Base-by-base conservation (phyloP, 139 green algal species). In the Choricystis sp. region DNA sequence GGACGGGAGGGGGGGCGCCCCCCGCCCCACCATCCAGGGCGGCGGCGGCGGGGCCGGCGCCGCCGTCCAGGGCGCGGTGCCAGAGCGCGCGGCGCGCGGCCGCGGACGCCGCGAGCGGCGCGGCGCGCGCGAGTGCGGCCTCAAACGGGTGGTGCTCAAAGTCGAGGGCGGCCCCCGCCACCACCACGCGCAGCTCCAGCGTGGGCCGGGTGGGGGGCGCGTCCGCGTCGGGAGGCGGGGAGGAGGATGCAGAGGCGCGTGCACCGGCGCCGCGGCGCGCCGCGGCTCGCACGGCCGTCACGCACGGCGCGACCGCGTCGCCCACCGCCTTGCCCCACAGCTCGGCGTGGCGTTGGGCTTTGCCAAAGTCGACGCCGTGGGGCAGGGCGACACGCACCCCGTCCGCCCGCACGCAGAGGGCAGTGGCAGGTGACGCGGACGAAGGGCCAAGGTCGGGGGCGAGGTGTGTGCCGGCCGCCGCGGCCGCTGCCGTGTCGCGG, bases 141-240 rank as follows among this genome's bases (percentile, higher is more conserved):
- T 91, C 84, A 60, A 91, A 31, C 0, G 81, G 81, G 62, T 87
- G 77, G 31, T 88, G 77, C 63, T 86, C 76, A 49, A 91, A 67
- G 3, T 71, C 62, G 29, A 88, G 70, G 0, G 60, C 57, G 27
- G 77, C 56, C 26, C 75, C 73, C 16, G 67, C 57, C 19, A 76
- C 59, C 2, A 63, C 60, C 40, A 79, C 22, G 0, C 72, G 62
- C 19, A 84, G 28, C 72, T 88, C 77, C 3, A 81, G 55, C 29
- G 65, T 68, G 22, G 16, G 9, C 40, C 9, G 40, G 40, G 9
- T 16, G 40, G 40, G 40, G 9, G 40, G 40, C 9, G 40, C 40
- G 40, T 52, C 40, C n/a, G 40, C 9, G 40, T 52, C 40, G 40
- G 40, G 40, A 21, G n/a, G n/a, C n/a, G n/a, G n/a, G n/a, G n/a